phyloP scores from a whole-genome alignment of 208 protist genomes.

The Leishmania tarentolae region DNA sequence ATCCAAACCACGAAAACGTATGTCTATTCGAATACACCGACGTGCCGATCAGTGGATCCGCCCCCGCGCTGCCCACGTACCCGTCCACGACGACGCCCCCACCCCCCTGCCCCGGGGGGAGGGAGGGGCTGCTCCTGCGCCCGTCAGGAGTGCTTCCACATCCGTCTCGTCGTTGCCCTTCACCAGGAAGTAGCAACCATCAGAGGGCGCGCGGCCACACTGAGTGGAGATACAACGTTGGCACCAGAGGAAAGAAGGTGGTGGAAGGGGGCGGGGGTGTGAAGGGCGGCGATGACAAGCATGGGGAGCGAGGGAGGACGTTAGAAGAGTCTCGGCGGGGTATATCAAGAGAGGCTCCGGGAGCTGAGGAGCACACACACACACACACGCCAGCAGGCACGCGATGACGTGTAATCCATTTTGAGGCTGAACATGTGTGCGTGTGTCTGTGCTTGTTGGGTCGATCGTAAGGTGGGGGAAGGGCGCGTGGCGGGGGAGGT shows the following conservation, averaged over 20 bases:
- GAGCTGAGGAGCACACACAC: conserved; percentile 3
- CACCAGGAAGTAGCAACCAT: neutral
- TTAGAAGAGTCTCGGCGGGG: neutral
- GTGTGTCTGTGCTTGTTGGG: neutral
- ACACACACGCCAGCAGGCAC: neutral
- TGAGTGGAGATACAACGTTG: neutral
- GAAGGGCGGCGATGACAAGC: neutral
- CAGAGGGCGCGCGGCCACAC: neutral
- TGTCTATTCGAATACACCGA: no score
- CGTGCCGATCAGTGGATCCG: neutral
- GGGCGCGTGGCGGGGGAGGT: neutral
- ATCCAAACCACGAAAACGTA: neutral
- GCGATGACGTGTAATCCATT: no score
- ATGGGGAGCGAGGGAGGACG: no score
- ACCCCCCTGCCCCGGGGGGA: neutral
- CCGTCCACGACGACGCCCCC: neutral
- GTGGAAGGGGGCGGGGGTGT: no score
- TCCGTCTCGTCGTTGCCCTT: neutral
- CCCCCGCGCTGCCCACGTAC: neutral
- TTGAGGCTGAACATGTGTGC: neutral
- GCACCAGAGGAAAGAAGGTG: neutral
- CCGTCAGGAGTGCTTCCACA: neutral
- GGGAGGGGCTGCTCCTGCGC: neutral
- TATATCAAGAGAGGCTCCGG: neutral
- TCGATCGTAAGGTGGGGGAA: neutral